A percentile compares a stretch with the other conserved stretches of the same genome.
These are phyloP conservation scores for Fusarium sp. DNA, from an alignment of 2,329 filamentous ascomycete species.

Conservation along the genomic window DNA sequence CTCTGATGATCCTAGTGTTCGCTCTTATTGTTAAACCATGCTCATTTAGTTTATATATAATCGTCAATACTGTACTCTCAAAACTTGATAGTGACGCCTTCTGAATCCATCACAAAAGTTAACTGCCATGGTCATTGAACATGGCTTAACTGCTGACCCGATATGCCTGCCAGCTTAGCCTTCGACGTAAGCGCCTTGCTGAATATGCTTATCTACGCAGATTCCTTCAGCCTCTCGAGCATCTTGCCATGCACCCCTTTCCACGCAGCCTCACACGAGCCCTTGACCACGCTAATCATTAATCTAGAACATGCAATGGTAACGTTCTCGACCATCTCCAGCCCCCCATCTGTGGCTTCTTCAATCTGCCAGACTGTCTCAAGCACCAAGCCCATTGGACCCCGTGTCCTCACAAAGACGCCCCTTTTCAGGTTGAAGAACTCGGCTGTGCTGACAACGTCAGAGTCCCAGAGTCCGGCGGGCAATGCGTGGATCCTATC, in stretches of 20 bases:
- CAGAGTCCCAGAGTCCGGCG: conserved; percentile 65
- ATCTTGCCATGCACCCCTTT: conserved; percentile 62
- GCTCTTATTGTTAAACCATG: not conserved
- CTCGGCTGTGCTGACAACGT: conserved; percentile 65
- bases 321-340: conserved; percentile 62
- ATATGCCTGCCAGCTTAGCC: not conserved
- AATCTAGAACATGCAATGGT: conserved; percentile 63
- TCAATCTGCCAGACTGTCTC: conserved; percentile 63
- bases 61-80: too few species aligned
- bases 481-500: conserved; percentile 64
- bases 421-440: conserved; percentile 62
- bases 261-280: conserved; percentile 64
- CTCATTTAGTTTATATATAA: too few species aligned
- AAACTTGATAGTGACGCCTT: too few species aligned
- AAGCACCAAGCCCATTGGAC: conserved; percentile 63
- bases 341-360: conserved; percentile 46
- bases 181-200: not conserved
- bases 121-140: not conserved
- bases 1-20: not conserved
- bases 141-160: not conserved
- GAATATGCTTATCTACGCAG: conserved; percentile 9
- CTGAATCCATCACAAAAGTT: too few species aligned
- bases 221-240: conserved; percentile 50
- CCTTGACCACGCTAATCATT: conserved; percentile 60
- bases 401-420: conserved; percentile 62